These are phyloP conservation scores for Massarina eburnea DNA, from an alignment of 2,329 filamentous ascomycete genomes.

Conservation along the genomic window DNA sequence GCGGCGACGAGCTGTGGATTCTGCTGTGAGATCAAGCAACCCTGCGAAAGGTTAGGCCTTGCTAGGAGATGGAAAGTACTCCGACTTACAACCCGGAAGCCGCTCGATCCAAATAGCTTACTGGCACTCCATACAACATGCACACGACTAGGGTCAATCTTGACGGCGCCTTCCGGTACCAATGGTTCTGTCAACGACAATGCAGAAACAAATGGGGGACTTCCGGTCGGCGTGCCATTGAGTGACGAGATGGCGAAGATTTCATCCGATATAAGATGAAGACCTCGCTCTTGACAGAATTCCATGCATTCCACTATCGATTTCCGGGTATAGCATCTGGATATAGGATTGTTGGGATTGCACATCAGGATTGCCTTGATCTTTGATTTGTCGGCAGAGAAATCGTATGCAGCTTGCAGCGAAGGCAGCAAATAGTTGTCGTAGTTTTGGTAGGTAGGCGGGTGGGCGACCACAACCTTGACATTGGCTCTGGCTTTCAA, in stretches of 20 bases:
- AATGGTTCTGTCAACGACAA: constrained; percentile 31
- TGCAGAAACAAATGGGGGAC: constrained; percentile 24
- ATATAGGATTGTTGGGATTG: constrained; percentile 33
- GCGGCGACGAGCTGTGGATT: constrained; percentile 25
- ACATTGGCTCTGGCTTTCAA: constrained; percentile 26
- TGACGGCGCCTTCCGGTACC: constrained; percentile 29
- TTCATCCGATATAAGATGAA: constrained; percentile 35
- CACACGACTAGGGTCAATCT: constrained; percentile 33
- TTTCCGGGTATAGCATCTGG: constrained; percentile 27
- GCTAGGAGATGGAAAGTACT: not conserved
- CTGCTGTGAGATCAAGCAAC: constrained; percentile 34
- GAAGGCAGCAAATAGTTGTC: constrained; percentile 36
- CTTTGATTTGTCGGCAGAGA: constrained; percentile 23
- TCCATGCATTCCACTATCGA: constrained; percentile 33
- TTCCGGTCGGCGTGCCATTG: constrained; percentile 5
- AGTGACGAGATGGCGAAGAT: constrained; percentile 23
- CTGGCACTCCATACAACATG: constrained; percentile 36
- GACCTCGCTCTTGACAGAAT: constrained; percentile 32
- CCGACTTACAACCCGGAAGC: constrained; percentile 27
- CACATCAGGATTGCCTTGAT: constrained; percentile 35
- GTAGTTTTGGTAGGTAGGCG: constrained; percentile 32
- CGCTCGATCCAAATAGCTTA: constrained; percentile 33
- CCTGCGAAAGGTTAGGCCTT: constrained; percentile 15
- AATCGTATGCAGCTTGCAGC: constrained; percentile 34
- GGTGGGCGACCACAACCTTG: constrained; percentile 26